phyloP scores from a whole-genome alignment of 345 rosid species.

The Geranium brycei region DNA sequence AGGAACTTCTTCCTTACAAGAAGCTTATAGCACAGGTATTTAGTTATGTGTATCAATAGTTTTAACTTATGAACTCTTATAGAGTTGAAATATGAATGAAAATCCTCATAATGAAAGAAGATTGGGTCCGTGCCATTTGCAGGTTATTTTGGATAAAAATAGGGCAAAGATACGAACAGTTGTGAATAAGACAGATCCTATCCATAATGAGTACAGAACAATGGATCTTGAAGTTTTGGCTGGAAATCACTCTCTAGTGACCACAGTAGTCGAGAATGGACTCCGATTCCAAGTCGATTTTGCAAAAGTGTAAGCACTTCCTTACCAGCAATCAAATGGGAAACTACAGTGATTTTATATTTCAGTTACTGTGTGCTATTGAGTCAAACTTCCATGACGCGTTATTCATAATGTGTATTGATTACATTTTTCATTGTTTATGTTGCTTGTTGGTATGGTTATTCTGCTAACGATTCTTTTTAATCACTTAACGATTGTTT shows the following conservation, averaged over 20 bases:
- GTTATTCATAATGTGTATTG: no score
- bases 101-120: slow-evolving; percentile 7
- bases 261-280: slow-evolving; percentile 81
- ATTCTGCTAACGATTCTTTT: no score
- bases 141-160: slow-evolving; percentile 84
- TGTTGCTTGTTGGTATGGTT: no score
- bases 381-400: no score
- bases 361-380: no score
- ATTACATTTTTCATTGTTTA: no score
- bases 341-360: no score
- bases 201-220: slow-evolving; percentile 63
- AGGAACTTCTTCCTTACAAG: slow-evolving; percentile 62
- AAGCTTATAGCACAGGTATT: slow-evolving; percentile 66
- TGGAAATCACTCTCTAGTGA: slow-evolving; percentile 80
- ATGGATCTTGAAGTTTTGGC: slow-evolving; percentile 94
- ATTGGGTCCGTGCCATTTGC: slow-evolving; percentile 10
- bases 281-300: slow-evolving; percentile 76
- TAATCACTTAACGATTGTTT: no score
- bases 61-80: background rate
- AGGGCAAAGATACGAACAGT: slow-evolving; percentile 84
- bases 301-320: slow-evolving; percentile 53
- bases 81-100: slow-evolving; percentile 2
- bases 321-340: slow-evolving; percentile 3
- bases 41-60: background rate
- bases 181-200: slow-evolving; percentile 71